Conservation (phyloP, 371 early-diverging fungal species). For the Mucor piriformis region DNA sequence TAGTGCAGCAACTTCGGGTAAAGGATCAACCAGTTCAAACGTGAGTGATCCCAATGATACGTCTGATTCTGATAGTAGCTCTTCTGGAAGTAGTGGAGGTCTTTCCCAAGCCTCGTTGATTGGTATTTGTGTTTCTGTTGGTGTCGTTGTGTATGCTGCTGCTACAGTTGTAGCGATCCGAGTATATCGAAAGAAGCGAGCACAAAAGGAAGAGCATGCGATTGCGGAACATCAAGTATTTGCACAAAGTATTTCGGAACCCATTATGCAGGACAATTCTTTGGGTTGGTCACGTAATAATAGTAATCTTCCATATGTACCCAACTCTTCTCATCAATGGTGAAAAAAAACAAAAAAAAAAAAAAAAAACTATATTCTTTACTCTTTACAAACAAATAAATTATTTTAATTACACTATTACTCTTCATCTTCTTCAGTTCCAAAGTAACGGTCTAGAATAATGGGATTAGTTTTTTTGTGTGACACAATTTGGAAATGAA, state of each 20-base stretch:
- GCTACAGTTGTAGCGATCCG: slow-evolving; percentile 38
- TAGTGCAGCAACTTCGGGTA: neutral
- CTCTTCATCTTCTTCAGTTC: slow-evolving; percentile 48
- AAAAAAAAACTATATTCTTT: neutral
- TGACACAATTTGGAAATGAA: neutral
- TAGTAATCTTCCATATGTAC: neutral
- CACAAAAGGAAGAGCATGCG: slow-evolving; percentile 30
- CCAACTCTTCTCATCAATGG: slow-evolving; percentile 20
- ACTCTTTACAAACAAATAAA: neutral
- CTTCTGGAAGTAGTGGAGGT: slow-evolving; percentile 17
- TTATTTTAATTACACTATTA: slow-evolving; percentile 10
- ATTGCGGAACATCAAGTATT: slow-evolving; percentile 42
- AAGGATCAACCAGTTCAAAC: neutral
- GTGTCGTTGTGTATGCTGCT: slow-evolving; percentile 46
- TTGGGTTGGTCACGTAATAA: slow-evolving; percentile 23
- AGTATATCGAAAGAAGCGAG: slow-evolving; percentile 39
- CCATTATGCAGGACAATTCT: slow-evolving; percentile 34
- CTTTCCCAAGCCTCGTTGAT: slow-evolving; percentile 44
- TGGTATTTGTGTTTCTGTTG: slow-evolving; percentile 49
- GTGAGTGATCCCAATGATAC: neutral
- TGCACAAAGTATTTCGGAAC: slow-evolving; percentile 41
- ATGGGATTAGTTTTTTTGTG: neutral
- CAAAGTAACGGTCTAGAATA: slow-evolving; percentile 52
- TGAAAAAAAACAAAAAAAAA: slow-evolving; percentile 4
- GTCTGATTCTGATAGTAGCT: neutral